Base-by-base conservation (phyloP, 2,329 filamentous ascomycete species). In the Phialophora chinensis region DNA sequence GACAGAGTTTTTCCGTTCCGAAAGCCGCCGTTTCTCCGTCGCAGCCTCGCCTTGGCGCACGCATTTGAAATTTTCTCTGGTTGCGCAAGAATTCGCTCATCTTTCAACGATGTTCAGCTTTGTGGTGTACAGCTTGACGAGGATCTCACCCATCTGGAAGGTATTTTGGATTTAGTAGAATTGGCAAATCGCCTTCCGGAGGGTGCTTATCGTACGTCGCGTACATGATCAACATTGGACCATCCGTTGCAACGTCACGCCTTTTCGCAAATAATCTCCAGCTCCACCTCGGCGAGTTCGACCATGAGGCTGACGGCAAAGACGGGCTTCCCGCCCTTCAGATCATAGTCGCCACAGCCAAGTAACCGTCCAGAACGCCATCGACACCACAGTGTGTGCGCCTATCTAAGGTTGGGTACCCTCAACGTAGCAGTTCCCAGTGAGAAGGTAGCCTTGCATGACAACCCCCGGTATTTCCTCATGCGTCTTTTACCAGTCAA, bases 361-460 rank as follows among this genome's bases (percentile, higher is more conserved):
- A 44, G 17, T 44, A 20, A 17, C 17, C 35, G 12, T 42, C 35
- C 35, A 17, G 35, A 42, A 42, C 35, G 35, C 35, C 35, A 42
- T 42, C 12, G 12, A 42, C 35, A 42, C 35, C 14, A 35, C 10
- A 35, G 11, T 35, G 6, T 44, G 35, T 50, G 44, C 20, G 42
- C 57, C 25, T 35, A 35, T 31, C 31, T 29, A 60, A 60, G 47
- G 44, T 20, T 44, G 44, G 14, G 38, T 44, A 1, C 44, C 57
- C 29, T 20, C 23, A 29, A 14, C 44, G 49, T 60, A 27, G 27
- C 29, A 54, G 29, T 27, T 27, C n/a, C 59, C 35, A 29, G 49
- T 42, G 58, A 42, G 50, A 59, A 57, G 58, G 63, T 66, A 66
- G 63, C 63, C 63, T 66, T 62, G 63, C 50, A n/a, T n/a, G 7